Evolutionary conservation across 371 early-diverging fungal genomes (phyloP).

Genomic region (Globomyces sp.): DNA sequence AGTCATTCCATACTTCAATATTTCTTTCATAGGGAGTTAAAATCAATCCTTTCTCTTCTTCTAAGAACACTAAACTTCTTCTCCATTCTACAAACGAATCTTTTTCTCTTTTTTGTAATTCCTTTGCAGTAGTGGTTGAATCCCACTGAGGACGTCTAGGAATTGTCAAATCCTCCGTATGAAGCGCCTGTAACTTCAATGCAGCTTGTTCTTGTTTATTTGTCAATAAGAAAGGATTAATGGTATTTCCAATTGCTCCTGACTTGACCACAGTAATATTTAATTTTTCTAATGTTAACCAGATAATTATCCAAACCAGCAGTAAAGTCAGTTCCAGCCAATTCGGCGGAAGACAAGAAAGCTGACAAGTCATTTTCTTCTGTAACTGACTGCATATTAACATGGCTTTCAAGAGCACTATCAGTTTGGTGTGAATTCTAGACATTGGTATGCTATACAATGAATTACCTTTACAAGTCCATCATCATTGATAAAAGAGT

Average conservation of each 20-base stretch:
- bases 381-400: conserved; percentile 90
- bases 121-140: conserved; percentile 72
- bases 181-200: conserved; percentile 71
- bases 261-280: conserved; percentile 23
- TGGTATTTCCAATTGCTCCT: conserved; percentile 21
- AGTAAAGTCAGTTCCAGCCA: conserved; percentile 94
- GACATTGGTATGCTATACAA: neutral
- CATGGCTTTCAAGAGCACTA: conserved; percentile 76
- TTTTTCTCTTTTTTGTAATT: conserved; percentile 80
- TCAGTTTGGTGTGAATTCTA: conserved; percentile 88
- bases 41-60: conserved; percentile 87
- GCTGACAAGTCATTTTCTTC: conserved; percentile 95
- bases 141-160: conserved; percentile 92
- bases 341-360: conserved; percentile 90
- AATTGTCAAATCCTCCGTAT: conserved; percentile 70
- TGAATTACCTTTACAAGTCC: conserved; percentile 39
- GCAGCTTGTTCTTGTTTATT: conserved; percentile 74
- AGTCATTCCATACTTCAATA: conserved; percentile 89
- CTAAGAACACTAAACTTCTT: conserved; percentile 68
- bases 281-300: conserved; percentile 43
- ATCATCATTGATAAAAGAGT: conserved; percentile 43
- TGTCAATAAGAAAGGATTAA: conserved; percentile 78
- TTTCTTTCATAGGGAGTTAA: conserved; percentile 99
- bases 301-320: conserved; percentile 42
- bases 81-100: conserved; percentile 92